Base-by-base conservation (phyloP, 1,284 basidiomycete genomes). In the Ganoderma lingzhi region DNA sequence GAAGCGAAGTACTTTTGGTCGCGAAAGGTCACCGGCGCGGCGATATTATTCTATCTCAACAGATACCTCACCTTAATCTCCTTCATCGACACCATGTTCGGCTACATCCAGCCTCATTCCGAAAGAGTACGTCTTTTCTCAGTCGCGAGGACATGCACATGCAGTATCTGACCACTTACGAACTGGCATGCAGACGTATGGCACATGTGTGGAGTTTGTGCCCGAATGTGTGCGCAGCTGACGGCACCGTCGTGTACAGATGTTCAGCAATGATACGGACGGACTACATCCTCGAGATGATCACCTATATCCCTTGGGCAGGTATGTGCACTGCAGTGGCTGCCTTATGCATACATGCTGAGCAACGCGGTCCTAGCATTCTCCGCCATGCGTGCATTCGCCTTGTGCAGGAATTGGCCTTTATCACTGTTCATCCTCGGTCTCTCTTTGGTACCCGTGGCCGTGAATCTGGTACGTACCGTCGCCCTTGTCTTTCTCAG, bases 1-100 rank as follows among this genome's bases (percentile, higher is more conserved):
- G 62, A 63, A 23, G 32, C 37, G 10, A n/a, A 53, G 19, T 63
- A 39, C 23, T 53, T 63, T n/a, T 63, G 62, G 62, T 39, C 23
- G 12, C 2, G 48, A 19, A 51, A 41, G 3, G 23, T 28, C n/a
- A 63, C 62, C 4, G 62, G 15, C 35, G 45, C 48, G 6, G 48
- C 62, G 9, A 17, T 63, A 8, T n/a, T 63, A n/a, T 63, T 37
- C 37, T 41, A 39, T 10, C 32, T 41, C 15, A 63, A 41, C n/a
- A 63, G 23, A 37, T 63, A 63, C 35, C 19, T 53, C 2, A 32
- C 30, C 8, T 19, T 63, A n/a, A 51, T 37, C 8, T 37, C 15
- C 1, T 53, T n/a, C 12, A 32, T 53, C 17, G 17, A 39, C 6
- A 39, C 10, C 12, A n/a, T 63, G 62, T 35, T 35, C 3, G 51